Percentiles rank a stretch among this genome's conserved stretches.
Conservation (phyloP, 306 rosid species). For the Quercus rubra region DNA sequence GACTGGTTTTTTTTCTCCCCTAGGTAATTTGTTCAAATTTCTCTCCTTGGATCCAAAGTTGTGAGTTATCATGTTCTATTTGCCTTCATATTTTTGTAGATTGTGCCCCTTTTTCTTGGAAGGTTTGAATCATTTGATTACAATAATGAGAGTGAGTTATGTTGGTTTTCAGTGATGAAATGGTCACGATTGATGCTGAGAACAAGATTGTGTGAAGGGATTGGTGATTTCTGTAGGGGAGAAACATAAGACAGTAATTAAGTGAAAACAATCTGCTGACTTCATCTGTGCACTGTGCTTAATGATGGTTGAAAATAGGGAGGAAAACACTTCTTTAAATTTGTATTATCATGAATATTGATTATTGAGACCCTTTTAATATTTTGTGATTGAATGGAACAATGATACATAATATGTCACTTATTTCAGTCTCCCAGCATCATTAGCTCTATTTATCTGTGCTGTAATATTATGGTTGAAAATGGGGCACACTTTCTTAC, state of each 20-base stretch:
- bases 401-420: not conserved
- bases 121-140: not conserved
- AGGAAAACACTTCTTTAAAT: not conserved
- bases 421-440: not conserved
- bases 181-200: not conserved
- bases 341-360: not conserved
- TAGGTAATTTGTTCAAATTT: not conserved
- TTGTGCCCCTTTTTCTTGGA: not conserved
- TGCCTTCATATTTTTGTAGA: not conserved
- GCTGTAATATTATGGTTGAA: too few species aligned
- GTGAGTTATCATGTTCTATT: not conserved
- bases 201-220: not conserved
- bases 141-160: not conserved
- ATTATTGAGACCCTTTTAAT: not conserved
- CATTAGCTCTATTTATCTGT: not conserved
- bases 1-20: not conserved
- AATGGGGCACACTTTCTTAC: not conserved
- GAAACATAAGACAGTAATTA: not conserved
- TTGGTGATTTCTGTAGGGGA: not conserved
- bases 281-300: not conserved
- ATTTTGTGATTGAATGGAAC: not conserved
- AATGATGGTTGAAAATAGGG: not conserved
- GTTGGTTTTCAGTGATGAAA: not conserved
- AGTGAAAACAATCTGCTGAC: not conserved
- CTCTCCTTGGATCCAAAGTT: not conserved